These are phyloP conservation scores for Hyaloscypha bicolor DNA, from an alignment of 495 filamentous ascomycete genomes.

Conservation along the genomic window DNA sequence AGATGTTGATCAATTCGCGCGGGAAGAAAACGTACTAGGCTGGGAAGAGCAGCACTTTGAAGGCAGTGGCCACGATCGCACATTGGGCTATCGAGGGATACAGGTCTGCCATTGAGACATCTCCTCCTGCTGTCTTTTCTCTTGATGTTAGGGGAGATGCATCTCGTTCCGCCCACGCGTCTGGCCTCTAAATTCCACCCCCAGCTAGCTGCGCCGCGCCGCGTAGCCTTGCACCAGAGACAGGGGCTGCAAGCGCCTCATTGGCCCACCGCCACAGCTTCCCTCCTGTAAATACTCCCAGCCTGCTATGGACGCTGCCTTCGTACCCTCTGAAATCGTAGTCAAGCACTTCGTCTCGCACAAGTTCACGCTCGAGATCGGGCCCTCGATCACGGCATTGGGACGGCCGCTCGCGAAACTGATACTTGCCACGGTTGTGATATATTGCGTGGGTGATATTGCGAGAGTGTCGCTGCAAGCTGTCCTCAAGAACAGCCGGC, in stretches of 20 bases:
- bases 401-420: conserved; percentile 32
- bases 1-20: background rate
- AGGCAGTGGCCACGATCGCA: conserved; percentile 81
- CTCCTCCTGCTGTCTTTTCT: background rate
- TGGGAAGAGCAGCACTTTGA: conserved; percentile 93
- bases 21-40: conserved; percentile 73
- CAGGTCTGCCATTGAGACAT: conserved; percentile 69
- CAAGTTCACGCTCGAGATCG: conserved; percentile 34
- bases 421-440: conserved; percentile 23
- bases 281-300: background rate
- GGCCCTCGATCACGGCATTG: conserved; percentile 26
- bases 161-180: background rate
- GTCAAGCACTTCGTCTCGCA: conserved; percentile 32
- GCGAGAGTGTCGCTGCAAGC: conserved; percentile 30
- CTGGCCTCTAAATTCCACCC: background rate
- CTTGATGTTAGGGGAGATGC: background rate
- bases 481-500: conserved; percentile 32
- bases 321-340: conserved; percentile 32
- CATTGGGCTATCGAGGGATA: conserved; percentile 87
- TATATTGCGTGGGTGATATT: conserved; percentile 27
- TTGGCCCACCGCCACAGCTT: background rate
- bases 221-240: background rate
- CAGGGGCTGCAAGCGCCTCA: background rate
- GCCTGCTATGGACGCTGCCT: conserved; percentile 30
- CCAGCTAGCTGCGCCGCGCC: background rate